Base-by-base conservation (phyloP, 768 basidiomycete genomes). In the Phylloporus sp. region DNA sequence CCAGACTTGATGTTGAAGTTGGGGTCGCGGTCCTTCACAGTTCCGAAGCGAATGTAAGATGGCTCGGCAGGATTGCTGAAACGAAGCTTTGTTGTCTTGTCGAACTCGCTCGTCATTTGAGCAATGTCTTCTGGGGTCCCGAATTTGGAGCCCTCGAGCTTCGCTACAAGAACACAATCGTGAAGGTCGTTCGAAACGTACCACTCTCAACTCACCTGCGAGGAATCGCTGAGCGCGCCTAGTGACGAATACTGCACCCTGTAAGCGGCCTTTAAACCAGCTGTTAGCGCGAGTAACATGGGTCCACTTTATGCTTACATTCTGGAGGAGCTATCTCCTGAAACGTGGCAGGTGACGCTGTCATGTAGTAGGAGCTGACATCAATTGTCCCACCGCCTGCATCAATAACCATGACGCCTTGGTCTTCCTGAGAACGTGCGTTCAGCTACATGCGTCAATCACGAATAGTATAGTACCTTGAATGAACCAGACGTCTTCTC, bases 321-420 rank as follows among this genome's bases (percentile, higher is more conserved):
- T 73, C 69, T 2, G 73, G 59, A 0, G 72, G 71, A 3, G 78
- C 75, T 24, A 80, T 73, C 61, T 83, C 82, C 48, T 79, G 74
- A 27, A 80, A 74, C 1, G 63, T 56, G 4, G 58, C 52, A 1
- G 67, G 50, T 2, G 58, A 64, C n/a, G 57, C 58, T n/a, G 61
- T 59, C 58, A 74, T 72, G 27, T 71, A 72, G 50, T 84, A 85
- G 12, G 77, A 71, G 52, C 79, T 82, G 35, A 84, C 68, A 53
- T 85, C 82, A 24, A 85, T 70, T 0, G 81, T 85, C 18, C 81
- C 83, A 38, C 81, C 81, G 7, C 83, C 82, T 4, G 81, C 80
- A 52, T 85, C 81, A n/a, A 84, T 76, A 29, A 84, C 70, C 51
- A 80, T 66, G 4, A 82, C 67, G 1, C 77, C 78, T 40, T 78